Evolutionary conservation across 495 filamentous ascomycete genomes (phyloP).

Genomic region (Tuber microsphaerosporum): DNA sequence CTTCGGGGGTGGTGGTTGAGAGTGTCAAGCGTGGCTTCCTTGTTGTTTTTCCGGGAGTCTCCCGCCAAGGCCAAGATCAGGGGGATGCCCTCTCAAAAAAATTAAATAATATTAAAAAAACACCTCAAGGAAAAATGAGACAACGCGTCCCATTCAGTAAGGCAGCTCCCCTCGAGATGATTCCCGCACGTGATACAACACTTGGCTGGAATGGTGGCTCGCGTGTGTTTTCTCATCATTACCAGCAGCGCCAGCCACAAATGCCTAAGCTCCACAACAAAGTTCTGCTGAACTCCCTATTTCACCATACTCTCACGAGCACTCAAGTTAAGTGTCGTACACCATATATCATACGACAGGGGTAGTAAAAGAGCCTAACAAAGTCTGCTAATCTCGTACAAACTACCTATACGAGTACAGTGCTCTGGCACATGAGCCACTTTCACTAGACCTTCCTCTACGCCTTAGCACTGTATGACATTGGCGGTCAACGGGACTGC

Average conservation of each 20-base stretch:
- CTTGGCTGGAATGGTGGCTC: background rate
- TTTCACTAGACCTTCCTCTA: no score
- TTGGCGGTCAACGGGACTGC: no score
- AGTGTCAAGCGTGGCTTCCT: conserved; percentile 12
- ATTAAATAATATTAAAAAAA: no score
- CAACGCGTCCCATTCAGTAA: background rate
- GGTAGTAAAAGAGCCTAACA: no score
- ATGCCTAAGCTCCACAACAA: background rate
- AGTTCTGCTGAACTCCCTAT: background rate
- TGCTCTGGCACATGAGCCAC: no score
- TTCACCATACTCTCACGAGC: background rate
- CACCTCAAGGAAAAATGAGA: background rate
- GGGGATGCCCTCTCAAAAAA: background rate
- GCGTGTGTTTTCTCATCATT: background rate
- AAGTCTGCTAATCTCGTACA: no score
- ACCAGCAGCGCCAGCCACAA: background rate
- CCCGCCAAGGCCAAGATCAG: background rate
- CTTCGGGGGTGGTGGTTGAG: conserved; percentile 5
- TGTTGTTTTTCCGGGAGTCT: conserved; percentile 18
- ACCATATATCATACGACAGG: no score
- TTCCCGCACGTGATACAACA: background rate
- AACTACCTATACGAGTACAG: no score
- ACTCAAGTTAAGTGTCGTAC: background rate
- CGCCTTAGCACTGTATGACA: no score
- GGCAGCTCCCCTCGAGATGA: background rate